Percentiles rank a stretch among this genome's conserved stretches.
These are phyloP conservation scores for Striga asiatica DNA, from an alignment of 257 asterid species.

Conservation along the genomic window DNA sequence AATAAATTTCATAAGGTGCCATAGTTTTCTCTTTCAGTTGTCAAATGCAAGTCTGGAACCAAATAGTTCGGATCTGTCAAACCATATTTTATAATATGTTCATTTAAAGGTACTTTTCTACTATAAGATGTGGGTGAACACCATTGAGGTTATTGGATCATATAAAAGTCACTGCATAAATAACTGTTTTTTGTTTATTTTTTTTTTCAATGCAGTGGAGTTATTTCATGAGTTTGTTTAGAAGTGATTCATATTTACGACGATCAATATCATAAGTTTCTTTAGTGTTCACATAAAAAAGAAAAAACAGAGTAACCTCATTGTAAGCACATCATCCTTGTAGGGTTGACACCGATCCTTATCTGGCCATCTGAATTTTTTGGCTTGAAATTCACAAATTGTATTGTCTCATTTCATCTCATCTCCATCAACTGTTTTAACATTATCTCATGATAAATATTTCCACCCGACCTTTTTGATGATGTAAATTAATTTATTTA, in stretches of 20 bases:
- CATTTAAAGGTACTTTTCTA: background rate
- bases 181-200: background rate
- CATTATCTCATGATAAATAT: background rate
- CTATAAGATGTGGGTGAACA: background rate
- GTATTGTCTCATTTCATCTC: background rate
- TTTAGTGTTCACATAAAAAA: background rate
- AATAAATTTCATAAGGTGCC: background rate
- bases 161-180: background rate
- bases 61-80: background rate
- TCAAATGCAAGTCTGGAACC: background rate
- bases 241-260: background rate
- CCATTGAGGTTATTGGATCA: conserved; percentile 1
- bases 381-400: background rate
- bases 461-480: conserved; percentile 6
- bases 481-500: background rate
- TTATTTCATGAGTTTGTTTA: background rate
- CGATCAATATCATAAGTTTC: background rate
- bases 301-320: background rate
- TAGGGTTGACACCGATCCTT: background rate
- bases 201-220: background rate
- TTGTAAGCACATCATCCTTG: background rate
- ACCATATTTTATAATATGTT: background rate
- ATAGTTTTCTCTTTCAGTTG: background rate
- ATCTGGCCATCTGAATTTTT: background rate
- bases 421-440: background rate